Base-by-base conservation (phyloP, 257 asterid species). In the Primulina tabacum region DNA sequence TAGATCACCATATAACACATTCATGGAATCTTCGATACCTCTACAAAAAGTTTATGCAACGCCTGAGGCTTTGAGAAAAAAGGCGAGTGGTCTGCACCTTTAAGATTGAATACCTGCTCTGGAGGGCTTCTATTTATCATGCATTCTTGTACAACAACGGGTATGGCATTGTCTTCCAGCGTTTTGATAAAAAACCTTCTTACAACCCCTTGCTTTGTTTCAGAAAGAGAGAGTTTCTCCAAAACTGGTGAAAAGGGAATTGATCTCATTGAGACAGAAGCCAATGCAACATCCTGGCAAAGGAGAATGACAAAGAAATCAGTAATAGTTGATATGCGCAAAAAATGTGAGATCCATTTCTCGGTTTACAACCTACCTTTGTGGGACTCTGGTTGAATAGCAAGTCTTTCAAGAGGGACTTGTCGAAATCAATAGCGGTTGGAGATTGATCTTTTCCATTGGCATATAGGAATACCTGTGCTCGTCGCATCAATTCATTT, bases 41-140 rank as follows among this genome's bases (percentile, higher is more conserved):
- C 97, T 18, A 88, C 89, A 62, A 94, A 78, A 60, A 79, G 70
- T 79, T 82, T 94, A 77, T 94, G 97, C 63, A 94, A 75, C 30
- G 95, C 97, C 83, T 89, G 99, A 70, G 99, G 99, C 80, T 89
- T 94, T 2, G 99, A 94, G 86, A 94, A 94, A 77, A 91, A 94
- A 0, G 99, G 99, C 0, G 99, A 88, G 78, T 94, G 99, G 70
- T 94, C 99, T 5, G 97, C 92, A 30, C 97, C 99, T 86, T 82
- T 94, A 6, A 94, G 85, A 52, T 76, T 79, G 78, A 91, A 88
- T 70, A 86, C 93, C 14, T 61, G 85, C 82, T 91, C 96, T 0
- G 97, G 97, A 4, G 92, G 93, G 67, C 74, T 82, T 66, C 58
- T 78, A 80, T 75, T 83, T 74, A 89, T 67, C 95, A 94, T 91